Evolutionary conservation across 768 basidiomycete genomes (phyloP).

Genomic region (Mycena crocata): DNA sequence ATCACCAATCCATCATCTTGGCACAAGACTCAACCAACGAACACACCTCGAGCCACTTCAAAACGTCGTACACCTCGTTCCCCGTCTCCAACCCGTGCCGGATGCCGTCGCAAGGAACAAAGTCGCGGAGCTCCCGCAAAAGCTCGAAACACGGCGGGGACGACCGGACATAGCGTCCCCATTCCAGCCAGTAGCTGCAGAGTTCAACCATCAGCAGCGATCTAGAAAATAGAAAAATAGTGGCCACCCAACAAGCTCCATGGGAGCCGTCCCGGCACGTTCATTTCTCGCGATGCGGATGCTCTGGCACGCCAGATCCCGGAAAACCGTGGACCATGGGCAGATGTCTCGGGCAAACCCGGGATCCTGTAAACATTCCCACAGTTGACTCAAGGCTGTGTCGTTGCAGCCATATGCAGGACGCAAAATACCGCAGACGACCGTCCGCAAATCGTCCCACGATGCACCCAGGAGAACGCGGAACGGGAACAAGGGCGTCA

Average conservation of each 20-base stretch:
- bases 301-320: conserved; percentile 24
- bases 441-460: conserved; percentile 14
- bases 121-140: conserved; percentile 10
- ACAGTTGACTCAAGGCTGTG: conserved; percentile 11
- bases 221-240: neutral
- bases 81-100: conserved; percentile 3
- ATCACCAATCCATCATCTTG: too few relatives aligned
- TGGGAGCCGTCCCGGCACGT: conserved; percentile 1
- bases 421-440: conserved; percentile 23
- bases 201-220: neutral
- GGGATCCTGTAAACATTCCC: conserved; percentile 20
- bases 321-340: conserved; percentile 19
- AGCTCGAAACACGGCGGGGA: conserved; percentile 18
- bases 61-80: conserved; percentile 29
- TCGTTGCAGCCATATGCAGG: conserved; percentile 16
- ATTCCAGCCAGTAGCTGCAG: conserved; percentile 29
- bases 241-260: conserved; percentile 20
- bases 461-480: conserved; percentile 21
- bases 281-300: conserved; percentile 14
- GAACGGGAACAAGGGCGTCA: conserved; percentile 28
- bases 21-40: neutral
- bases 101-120: conserved; percentile 21
- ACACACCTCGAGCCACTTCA: conserved; percentile 32
- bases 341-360: conserved; percentile 7
- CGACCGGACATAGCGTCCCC: conserved; percentile 29